Evolutionary conservation across 176 grass and related monocot genomes (phyloP), one percentile per base, ranked within the genome.

Genomic region (Carex kokanica): DNA sequence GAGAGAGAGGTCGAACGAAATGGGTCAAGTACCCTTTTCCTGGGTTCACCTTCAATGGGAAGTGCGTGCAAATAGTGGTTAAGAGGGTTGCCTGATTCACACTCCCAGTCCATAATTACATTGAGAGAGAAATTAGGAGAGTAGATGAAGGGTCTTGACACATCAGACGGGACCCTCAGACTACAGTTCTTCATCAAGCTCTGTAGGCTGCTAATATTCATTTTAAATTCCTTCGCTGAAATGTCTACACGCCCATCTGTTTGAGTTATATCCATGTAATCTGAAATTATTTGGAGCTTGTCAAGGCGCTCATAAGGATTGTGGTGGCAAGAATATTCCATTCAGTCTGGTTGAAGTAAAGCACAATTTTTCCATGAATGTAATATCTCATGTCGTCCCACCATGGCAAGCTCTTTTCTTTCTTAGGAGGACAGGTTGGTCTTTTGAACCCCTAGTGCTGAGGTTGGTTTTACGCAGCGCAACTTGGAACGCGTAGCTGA

Each of bases 311-410:
- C 96, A 89, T 95, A 99, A 83, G 96, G 96, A 90, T 95, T 93
- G 43, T 93, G 60, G 96, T 93, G 16, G 89, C 91, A 57, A 95
- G 91, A 40, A 95, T 87, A 86, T 93, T 99, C 96, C 96, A 99
- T 86, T 53, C 88, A 31, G 93, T 99, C 54, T 92, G 88, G 15
- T 88, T 93, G 66, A 99, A 99, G 85, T 90, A 90, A 62, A 99
- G 86, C 56, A 90, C 65, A 83, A 90, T 92, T 79, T 93, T 95
- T 66, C 96, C 96, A 86, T 99, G 96, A 66, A 99, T 91, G 83
- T 99, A 99, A 77, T 99, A 99, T 88, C 96, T 90, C 80, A 93
- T 85, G 78, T 99, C 96, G 79, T 99, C 96, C 96, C 96, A 99
- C 96, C 96, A 99, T 66, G 93, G 96, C 83, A 99, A 93, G 75